A percentile compares a stretch with the other conserved stretches of the same genome.
These are phyloP conservation scores for Microbotryum silenes-acaulis DNA, from an alignment of 1,284 basidiomycete genomes.

Conservation along the genomic window DNA sequence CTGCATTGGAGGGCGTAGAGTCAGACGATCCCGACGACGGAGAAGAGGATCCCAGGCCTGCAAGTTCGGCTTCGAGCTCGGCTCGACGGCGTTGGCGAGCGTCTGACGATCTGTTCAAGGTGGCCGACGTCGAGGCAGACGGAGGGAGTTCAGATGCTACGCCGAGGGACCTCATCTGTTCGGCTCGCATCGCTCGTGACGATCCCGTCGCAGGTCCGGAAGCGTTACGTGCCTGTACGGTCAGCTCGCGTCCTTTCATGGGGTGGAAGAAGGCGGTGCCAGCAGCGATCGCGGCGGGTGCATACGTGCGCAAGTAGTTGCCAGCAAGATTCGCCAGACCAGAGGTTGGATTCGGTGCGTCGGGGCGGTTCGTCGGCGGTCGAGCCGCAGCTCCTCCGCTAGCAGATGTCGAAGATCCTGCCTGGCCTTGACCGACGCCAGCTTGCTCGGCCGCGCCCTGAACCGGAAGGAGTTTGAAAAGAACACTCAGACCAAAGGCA, in stretches of 20 bases:
- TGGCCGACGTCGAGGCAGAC: neutral
- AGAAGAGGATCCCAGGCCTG: slow-evolving; percentile 41
- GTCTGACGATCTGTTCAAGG: slow-evolving; percentile 10
- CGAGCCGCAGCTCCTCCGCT: neutral
- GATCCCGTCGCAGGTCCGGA: neutral
- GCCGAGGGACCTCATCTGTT: slow-evolving; percentile 9
- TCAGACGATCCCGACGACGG: slow-evolving; percentile 2
- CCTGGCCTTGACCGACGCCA: slow-evolving; percentile 41
- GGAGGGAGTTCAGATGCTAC: neutral
- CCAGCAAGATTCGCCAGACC: slow-evolving; percentile 51
- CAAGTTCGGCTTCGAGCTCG: slow-evolving; percentile 55
- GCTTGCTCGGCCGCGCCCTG: slow-evolving; percentile 44
- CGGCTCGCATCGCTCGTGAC: slow-evolving; percentile 4
- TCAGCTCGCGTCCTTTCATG: slow-evolving; percentile 31
- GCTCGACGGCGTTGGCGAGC: slow-evolving; percentile 40
- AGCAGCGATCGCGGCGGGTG: slow-evolving; percentile 55
- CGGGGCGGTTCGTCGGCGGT: neutral
- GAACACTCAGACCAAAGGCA: neutral
- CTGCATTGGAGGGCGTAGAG: neutral
- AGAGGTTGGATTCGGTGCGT: slow-evolving; percentile 51
- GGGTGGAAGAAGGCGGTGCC: slow-evolving; percentile 33
- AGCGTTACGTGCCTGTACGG: slow-evolving; percentile 25
- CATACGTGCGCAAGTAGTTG: slow-evolving; percentile 60
- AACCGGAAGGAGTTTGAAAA: neutral
- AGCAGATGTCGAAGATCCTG: neutral